Evolutionary conservation across 805 yeast species (phyloP).

Genomic region (Wickerhamiella vanderwaltii): DNA sequence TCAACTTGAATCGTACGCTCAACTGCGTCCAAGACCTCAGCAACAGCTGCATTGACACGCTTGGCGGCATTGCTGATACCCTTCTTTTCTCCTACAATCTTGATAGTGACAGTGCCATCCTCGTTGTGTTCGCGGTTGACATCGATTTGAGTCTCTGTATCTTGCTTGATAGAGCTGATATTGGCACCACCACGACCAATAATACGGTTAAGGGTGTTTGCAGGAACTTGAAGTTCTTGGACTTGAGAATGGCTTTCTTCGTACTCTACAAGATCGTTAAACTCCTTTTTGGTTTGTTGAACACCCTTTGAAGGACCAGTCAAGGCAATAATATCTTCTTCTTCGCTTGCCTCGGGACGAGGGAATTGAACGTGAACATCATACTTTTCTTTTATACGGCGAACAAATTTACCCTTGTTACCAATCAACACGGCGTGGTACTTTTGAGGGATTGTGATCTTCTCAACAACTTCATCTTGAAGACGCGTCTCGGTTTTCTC

Average conservation of each 20-base stretch:
- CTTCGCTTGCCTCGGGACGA: conserved; percentile 12
- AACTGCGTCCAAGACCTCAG: conserved; percentile 50
- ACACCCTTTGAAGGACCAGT: conserved; percentile 71
- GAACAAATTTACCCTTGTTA: conserved; percentile 63
- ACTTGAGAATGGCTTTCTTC: conserved; percentile 77
- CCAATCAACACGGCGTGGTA: conserved; percentile 80
- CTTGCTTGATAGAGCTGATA: conserved; percentile 67
- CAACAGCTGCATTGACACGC: conserved; percentile 49
- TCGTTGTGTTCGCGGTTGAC: conserved; percentile 24
- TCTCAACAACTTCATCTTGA: conserved; percentile 66
- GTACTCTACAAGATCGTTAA: conserved; percentile 69
- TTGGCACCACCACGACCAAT: conserved; percentile 84
- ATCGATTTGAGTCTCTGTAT: conserved; percentile 37
- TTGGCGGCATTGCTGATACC: conserved; percentile 62
- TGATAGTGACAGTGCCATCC: conserved; percentile 39
- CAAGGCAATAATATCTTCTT: conserved; percentile 36
- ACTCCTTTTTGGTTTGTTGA: conserved; percentile 22
- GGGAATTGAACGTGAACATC: conserved; percentile 73
- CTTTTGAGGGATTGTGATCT: conserved; percentile 58
- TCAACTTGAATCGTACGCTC: conserved; percentile 52
- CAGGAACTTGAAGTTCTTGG: conserved; percentile 53
- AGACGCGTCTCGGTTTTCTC: conserved; percentile 51
- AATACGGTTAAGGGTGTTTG: conserved; percentile 63
- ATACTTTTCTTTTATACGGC: conserved; percentile 79
- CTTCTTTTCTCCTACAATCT: conserved; percentile 63